Evolutionary conservation across 768 basidiomycete species (phyloP), one percentile per base, ranked within the genome.

Genomic region (Amanita phalloides): DNA sequence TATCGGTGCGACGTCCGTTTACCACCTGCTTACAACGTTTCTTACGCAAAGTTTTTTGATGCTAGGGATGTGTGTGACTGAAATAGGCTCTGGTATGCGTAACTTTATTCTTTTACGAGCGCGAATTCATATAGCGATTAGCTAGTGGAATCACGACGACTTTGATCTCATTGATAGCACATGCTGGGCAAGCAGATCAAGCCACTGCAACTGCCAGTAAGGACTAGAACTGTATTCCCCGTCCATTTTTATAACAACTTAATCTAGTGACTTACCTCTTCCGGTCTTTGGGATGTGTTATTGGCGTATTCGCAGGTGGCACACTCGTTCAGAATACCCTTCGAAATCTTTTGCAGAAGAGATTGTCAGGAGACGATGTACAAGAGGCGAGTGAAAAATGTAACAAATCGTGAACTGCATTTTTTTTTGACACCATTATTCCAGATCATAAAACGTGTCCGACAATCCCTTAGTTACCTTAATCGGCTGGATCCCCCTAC

Each of bases 191-290:
- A 23, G 71, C 66, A 33, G 78, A 83, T 57, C 81, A 83, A 58
- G 82, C 81, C 6, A 76, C 82, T 36, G 80, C 81, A 0, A 84
- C 80, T 7, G 81, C 81, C 32, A 77, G 81, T 77, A 36, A 2
- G 69, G 56, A 35, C 8, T 7, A 11, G 8, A 3, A 51, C 9
- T 35, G 44, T 8, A 14, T 7, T 10, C 36, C 42, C 7, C 49
- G 11, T 26, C 7, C 38, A 30, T 6, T 28, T 25, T 8, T 23
- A 2, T 11, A 32, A 45, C 17, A 28, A 25, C 9, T 46, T 42
- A 1, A 6, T 45, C 6, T 56, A 81, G 81, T 78, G 0, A 81
- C 79, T 0, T 82, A 83, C 60, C 78, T 84, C 33, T 84, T 83
- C 69, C 77, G 81, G 32, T 81, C 81, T 3, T 60, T 83, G 10